phyloP scores from a whole-genome alignment of 257 asterid genomes.

The Forsythia suspensa region DNA sequence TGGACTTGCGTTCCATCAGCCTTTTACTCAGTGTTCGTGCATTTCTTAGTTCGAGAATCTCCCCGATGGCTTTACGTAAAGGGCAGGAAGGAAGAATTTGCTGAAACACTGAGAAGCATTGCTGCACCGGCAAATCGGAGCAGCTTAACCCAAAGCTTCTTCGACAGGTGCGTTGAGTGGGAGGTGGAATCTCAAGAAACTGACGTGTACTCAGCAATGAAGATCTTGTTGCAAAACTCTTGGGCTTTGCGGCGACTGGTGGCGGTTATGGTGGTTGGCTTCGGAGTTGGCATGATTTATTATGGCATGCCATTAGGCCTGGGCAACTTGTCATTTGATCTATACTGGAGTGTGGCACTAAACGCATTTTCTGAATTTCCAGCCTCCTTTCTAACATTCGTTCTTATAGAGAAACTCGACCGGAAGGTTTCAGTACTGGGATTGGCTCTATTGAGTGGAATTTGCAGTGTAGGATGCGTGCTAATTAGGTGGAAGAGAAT shows the following conservation, averaged over 20 bases:
- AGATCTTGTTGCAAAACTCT: slow-evolving; percentile 32
- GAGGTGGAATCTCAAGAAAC: slow-evolving; percentile 17
- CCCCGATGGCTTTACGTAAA: slow-evolving; percentile 77
- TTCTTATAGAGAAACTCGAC: slow-evolving; percentile 40
- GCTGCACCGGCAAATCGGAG: slow-evolving; percentile 31
- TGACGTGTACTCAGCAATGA: slow-evolving; percentile 45
- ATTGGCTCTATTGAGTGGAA: slow-evolving; percentile 43
- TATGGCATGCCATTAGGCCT: slow-evolving; percentile 83
- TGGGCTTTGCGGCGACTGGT: slow-evolving; percentile 55
- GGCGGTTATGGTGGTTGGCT: slow-evolving; percentile 48
- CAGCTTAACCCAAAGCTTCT: slow-evolving; percentile 47
- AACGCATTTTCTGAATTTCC: slow-evolving; percentile 68
- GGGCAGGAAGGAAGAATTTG: slow-evolving; percentile 53
- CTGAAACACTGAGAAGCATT: slow-evolving; percentile 41
- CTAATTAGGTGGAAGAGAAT: slow-evolving; percentile 21
- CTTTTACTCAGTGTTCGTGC: slow-evolving; percentile 29
- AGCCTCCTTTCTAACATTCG: slow-evolving; percentile 38
- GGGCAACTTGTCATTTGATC: slow-evolving; percentile 37
- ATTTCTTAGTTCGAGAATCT: slow-evolving; percentile 47
- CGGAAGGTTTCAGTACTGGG: slow-evolving; percentile 38
- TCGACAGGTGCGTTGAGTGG: slow-evolving; percentile 27
- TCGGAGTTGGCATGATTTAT: slow-evolving; percentile 60
- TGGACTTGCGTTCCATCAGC: slow-evolving; percentile 53
- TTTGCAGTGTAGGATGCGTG: slow-evolving; percentile 50
- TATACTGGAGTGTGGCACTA: slow-evolving; percentile 58